Evolutionary conservation across 306 rosid genomes (phyloP).

Genomic region (Parietaria judaica): DNA sequence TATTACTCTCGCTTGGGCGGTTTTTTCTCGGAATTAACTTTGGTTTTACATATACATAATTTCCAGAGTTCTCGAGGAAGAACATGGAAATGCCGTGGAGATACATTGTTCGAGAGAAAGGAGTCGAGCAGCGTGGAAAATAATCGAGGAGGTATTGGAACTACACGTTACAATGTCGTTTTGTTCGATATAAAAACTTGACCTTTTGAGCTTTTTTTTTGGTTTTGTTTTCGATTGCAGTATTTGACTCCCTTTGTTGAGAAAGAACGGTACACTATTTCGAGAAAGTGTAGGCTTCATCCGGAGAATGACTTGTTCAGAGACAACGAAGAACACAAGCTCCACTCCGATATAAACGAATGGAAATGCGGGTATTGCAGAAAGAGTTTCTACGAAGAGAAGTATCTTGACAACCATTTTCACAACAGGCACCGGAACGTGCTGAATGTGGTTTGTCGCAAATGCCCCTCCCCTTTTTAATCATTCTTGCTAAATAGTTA

Average conservation of each 20-base stretch:
- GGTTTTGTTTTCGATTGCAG: constrained; percentile 30
- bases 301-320: constrained; percentile 68
- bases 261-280: constrained; percentile 50
- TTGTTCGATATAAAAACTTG: constrained; percentile 6
- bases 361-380: constrained; percentile 96
- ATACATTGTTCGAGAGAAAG: constrained; percentile 89
- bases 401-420: constrained; percentile 63
- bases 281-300: constrained; percentile 61
- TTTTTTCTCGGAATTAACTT: not conserved
- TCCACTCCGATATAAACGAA: constrained; percentile 52
- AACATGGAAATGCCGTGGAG: constrained; percentile 35
- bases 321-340: constrained; percentile 86
- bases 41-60: not conserved
- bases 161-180: not conserved
- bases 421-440: constrained; percentile 64
- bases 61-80: constrained; percentile 35
- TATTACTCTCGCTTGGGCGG: too few species aligned
- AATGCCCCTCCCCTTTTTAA: constrained; percentile 10
- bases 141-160: constrained; percentile 54
- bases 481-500: not conserved
- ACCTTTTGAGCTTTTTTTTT: not conserved
- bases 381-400: constrained; percentile 81
- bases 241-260: constrained; percentile 81
- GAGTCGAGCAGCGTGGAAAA: constrained; percentile 70
- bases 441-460: constrained; percentile 42